These are phyloP conservation scores for Ceratocystis huliohia DNA, from an alignment of 2,329 filamentous ascomycete genomes.

Conservation along the genomic window DNA sequence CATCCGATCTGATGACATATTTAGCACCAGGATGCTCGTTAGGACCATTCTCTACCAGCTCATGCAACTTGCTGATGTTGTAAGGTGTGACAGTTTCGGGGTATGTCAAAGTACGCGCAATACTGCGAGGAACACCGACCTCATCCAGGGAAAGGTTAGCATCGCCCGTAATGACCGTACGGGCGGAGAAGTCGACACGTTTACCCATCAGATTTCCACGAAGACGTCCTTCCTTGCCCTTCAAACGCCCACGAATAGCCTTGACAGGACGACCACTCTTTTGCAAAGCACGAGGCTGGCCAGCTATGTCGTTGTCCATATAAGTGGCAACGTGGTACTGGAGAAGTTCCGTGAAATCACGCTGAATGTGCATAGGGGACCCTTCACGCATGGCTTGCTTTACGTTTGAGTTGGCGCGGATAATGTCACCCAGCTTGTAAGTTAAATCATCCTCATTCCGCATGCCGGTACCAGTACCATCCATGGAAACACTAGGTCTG, in stretches of 20 bases:
- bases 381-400: conserved; percentile 83
- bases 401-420: conserved; percentile 92
- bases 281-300: conserved; percentile 84
- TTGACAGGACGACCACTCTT: conserved; percentile 96
- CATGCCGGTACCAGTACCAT: conserved; percentile 81
- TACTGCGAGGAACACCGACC: conserved; percentile 89
- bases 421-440: conserved; percentile 97
- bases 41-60: conserved; percentile 82
- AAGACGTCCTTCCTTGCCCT: conserved; percentile 97
- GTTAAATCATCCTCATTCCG: conserved; percentile 98
- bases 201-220: conserved; percentile 99
- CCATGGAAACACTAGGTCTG: conserved; percentile 91
- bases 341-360: conserved; percentile 80
- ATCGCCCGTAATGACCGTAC: conserved; percentile 98
- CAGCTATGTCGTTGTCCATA: conserved; percentile 99
- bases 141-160: conserved; percentile 93
- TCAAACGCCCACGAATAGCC: conserved; percentile 88
- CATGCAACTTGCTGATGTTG: conserved; percentile 87
- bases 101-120: conserved; percentile 85
- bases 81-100: conserved; percentile 95
- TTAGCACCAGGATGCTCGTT: conserved; percentile 92
- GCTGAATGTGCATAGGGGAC: conserved; percentile 77
- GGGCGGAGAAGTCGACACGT: conserved; percentile 96
- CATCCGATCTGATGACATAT: conserved; percentile 88
- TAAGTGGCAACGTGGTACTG: conserved; percentile 98